A percentile compares a stretch with the other conserved stretches of the same genome.
phyloP scores from a whole-genome alignment of 305 asterid species.

The Nicotiana rustica region DNA sequence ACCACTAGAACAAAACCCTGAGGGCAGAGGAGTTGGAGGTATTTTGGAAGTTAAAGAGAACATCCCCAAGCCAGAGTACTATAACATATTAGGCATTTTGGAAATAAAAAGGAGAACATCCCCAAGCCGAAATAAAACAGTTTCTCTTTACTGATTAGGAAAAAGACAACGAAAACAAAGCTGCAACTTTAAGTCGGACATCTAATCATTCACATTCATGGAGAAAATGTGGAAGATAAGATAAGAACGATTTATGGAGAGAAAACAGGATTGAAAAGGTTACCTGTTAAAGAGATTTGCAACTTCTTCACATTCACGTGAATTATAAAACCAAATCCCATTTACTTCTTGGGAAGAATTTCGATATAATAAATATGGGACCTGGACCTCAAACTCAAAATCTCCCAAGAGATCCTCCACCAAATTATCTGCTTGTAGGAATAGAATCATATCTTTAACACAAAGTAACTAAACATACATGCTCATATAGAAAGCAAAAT shows the following conservation, averaged over 20 bases:
- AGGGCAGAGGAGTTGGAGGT: background rate
- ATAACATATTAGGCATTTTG: background rate
- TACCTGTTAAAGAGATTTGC: slow-evolving; percentile 77
- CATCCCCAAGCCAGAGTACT: background rate
- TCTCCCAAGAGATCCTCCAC: slow-evolving; percentile 88
- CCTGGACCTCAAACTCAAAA: slow-evolving; percentile 81
- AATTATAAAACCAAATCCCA: slow-evolving; percentile 88
- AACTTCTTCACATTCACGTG: slow-evolving; percentile 79
- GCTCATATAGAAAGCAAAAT: background rate
- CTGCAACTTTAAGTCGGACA: background rate
- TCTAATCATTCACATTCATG: background rate
- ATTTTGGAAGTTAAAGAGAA: background rate
- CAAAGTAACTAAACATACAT: slow-evolving; percentile 18
- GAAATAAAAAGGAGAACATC: background rate
- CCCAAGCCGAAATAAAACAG: background rate
- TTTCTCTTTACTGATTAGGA: background rate
- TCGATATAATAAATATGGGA: slow-evolving; percentile 76
- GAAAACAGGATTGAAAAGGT: background rate
- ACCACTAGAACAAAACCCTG: too few species aligned
- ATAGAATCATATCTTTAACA: slow-evolving; percentile 32
- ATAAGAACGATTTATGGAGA: background rate
- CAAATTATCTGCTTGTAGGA: slow-evolving; percentile 70
- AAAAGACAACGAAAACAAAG: slow-evolving; percentile 7
- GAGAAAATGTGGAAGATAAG: background rate
- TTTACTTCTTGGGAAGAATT: slow-evolving; percentile 84